A percentile compares a stretch with the other conserved stretches of the same genome.
Evolutionary conservation across 371 early-diverging fungal species (phyloP).

Genomic region (Mucor piriformis): DNA sequence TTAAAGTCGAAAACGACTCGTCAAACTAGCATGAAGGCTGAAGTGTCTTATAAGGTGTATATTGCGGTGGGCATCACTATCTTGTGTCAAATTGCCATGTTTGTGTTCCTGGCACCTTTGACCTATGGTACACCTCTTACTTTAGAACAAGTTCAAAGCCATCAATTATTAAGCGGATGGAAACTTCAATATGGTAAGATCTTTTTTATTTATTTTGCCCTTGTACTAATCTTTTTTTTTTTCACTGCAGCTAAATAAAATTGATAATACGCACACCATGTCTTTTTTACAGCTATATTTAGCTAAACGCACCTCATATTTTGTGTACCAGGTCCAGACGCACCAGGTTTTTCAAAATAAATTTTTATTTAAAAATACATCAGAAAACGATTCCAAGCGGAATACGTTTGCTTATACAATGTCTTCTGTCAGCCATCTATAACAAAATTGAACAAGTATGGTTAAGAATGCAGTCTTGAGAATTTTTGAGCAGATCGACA

Average conservation of each 20-base stretch:
- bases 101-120: constrained; percentile 66
- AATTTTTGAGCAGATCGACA: too few species aligned
- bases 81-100: constrained; percentile 48
- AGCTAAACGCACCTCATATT: too few species aligned
- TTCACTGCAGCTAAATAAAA: not conserved
- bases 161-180: constrained; percentile 78
- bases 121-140: constrained; percentile 70
- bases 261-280: too few species aligned
- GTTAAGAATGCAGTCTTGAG: too few species aligned
- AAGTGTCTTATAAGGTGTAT: constrained; percentile 28
- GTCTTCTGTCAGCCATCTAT: too few species aligned
- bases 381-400: too few species aligned
- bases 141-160: constrained; percentile 58
- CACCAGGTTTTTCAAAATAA: too few species aligned
- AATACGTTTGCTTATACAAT: too few species aligned
- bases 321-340: too few species aligned
- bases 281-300: too few species aligned
- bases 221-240: not conserved
- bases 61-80: constrained; percentile 49
- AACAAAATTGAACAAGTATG: too few species aligned
- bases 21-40: constrained; percentile 33
- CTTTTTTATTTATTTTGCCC: not conserved
- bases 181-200: constrained; percentile 81
- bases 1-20: constrained; percentile 30
- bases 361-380: too few species aligned